phyloP scores from a whole-genome alignment of 2,329 filamentous ascomycete species.

The Orbilia ellipsospora region DNA sequence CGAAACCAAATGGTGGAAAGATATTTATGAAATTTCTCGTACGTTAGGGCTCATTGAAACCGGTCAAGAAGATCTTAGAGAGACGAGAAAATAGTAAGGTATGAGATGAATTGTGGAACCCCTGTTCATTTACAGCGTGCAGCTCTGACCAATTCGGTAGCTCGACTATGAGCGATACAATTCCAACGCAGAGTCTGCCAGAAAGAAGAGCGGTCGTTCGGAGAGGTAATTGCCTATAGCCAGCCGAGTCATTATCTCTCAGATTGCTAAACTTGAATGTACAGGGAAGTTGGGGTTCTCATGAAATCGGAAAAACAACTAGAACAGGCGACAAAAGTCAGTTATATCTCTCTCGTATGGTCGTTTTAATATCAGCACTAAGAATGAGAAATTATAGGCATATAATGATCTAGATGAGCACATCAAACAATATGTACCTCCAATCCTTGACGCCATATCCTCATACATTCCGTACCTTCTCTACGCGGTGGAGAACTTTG shows the following conservation, averaged over 20 bases:
- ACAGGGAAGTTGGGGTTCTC: slow-evolving; percentile 73
- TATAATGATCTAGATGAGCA: slow-evolving; percentile 81
- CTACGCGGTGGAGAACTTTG: slow-evolving; percentile 69
- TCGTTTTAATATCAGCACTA: slow-evolving; percentile 11
- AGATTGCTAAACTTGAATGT: not conserved
- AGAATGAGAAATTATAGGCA: slow-evolving; percentile 65
- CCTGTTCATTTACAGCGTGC: not conserved
- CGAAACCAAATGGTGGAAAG: not conserved
- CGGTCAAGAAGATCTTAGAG: slow-evolving; percentile 84
- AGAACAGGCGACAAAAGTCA: slow-evolving; percentile 72
- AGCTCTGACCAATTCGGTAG: slow-evolving; percentile 60
- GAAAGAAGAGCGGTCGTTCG: slow-evolving; percentile 72
- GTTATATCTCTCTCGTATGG: not conserved
- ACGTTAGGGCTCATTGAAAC: slow-evolving; percentile 65
- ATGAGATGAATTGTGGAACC: slow-evolving; percentile 10
- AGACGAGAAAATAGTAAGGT: slow-evolving; percentile 83
- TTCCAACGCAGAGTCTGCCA: slow-evolving; percentile 74
- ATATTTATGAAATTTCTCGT: not conserved
- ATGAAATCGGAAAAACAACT: slow-evolving; percentile 76
- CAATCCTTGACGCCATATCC: slow-evolving; percentile 71
- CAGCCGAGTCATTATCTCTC: too few relatives aligned
- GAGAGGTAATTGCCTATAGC: slow-evolving; percentile 25
- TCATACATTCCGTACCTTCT: slow-evolving; percentile 74
- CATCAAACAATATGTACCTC: slow-evolving; percentile 76
- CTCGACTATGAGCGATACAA: slow-evolving; percentile 83